Conservation (phyloP, 352 stramenopile genomes). For the Saprolegnia diclina region DNA sequence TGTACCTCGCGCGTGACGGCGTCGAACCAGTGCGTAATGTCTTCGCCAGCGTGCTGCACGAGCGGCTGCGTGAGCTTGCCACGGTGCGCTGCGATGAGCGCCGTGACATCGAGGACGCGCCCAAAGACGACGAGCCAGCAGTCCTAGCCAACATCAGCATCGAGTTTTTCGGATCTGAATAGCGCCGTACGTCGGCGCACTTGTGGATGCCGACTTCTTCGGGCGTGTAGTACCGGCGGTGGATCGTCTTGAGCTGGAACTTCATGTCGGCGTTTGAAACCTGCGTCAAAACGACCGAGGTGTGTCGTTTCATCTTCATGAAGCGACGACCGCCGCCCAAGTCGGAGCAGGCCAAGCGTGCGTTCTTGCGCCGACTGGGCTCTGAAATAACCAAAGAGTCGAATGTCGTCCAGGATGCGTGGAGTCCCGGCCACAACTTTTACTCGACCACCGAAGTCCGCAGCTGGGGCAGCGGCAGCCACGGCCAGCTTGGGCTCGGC, state of each 20-base stretch:
- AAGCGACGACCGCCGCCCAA: not conserved
- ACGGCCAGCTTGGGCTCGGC: slow-evolving; percentile 19
- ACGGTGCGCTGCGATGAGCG: slow-evolving; percentile 58
- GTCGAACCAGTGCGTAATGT: slow-evolving; percentile 92
- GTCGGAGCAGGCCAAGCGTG: slow-evolving; percentile 15
- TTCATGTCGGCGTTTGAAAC: slow-evolving; percentile 4
- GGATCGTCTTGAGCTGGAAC: slow-evolving; percentile 18
- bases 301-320: too few relatives aligned
- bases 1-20: slow-evolving; percentile 53
- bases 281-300: not conserved
- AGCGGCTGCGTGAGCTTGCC: slow-evolving; percentile 74
- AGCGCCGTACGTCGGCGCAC: slow-evolving; percentile 44
- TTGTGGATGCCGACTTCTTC: slow-evolving; percentile 82
- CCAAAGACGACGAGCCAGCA: slow-evolving; percentile 73
- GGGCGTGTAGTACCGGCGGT: slow-evolving; percentile 60
- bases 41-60: slow-evolving; percentile 74
- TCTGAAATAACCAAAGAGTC: slow-evolving; percentile 6
- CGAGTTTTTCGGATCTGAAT: not conserved
- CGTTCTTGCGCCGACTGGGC: slow-evolving; percentile 12
- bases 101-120: slow-evolving; percentile 78
- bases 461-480: slow-evolving; percentile 20
- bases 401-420: not conserved
- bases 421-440: slow-evolving; percentile 1
- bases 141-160: slow-evolving; percentile 36
- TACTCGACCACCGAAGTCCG: slow-evolving; percentile 20